Evolutionary conservation across 345 rosid species (phyloP).

Genomic region (Bruguiera sexangula): DNA sequence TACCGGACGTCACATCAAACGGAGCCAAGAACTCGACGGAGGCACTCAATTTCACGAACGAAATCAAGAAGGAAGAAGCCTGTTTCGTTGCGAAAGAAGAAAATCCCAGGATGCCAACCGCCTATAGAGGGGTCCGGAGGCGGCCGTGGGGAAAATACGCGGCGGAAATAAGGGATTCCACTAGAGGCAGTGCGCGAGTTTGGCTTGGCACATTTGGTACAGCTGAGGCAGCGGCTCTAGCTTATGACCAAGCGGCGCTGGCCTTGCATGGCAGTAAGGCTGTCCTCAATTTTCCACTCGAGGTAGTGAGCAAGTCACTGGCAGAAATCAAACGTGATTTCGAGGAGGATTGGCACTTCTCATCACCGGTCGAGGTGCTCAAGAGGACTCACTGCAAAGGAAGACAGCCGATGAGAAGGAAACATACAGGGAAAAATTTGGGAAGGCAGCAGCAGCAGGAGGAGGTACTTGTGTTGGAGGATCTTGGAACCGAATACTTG

Average conservation of each 20-base stretch:
- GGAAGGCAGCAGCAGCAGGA: constrained; percentile 1
- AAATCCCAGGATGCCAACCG: not conserved
- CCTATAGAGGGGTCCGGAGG: not conserved
- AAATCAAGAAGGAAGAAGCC: not conserved
- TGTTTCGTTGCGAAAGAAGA: not conserved
- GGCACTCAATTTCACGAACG: not conserved
- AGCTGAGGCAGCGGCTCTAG: constrained; percentile 18
- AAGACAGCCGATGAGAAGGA: not conserved
- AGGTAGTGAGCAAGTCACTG: not conserved
- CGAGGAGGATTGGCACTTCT: not conserved
- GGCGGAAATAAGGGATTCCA: not conserved
- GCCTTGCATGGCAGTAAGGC: constrained; percentile 42
- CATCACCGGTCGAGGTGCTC: constrained; percentile 20
- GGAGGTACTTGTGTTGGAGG: not conserved
- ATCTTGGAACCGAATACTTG: not conserved
- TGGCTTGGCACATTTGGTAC: not conserved
- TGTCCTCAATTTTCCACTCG: not conserved
- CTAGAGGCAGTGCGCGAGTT: constrained; percentile 1
- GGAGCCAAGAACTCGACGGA: not conserved
- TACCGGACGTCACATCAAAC: too few relatives aligned
- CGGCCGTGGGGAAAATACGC: not conserved
- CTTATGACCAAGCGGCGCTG: constrained; percentile 80
- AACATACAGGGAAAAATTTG: not conserved
- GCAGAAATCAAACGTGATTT: not conserved
- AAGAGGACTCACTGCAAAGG: not conserved